Evolutionary conservation across 352 stramenopile genomes (phyloP).

Genomic region (Aphanomyces cochlioides): DNA sequence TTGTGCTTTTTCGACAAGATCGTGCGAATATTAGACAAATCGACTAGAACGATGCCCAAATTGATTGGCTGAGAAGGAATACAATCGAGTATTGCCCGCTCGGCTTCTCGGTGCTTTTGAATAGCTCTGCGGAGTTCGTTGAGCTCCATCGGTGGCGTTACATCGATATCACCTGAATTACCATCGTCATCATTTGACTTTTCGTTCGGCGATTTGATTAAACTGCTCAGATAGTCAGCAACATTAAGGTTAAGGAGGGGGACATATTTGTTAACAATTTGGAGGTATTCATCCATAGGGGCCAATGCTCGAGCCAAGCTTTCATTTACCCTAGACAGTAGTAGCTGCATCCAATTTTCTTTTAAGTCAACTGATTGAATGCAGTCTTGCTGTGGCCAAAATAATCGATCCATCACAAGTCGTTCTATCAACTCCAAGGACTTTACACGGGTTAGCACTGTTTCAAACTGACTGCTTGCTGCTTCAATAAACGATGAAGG

Average conservation of each 20-base stretch:
- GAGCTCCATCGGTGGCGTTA: constrained; percentile 60
- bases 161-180: constrained; percentile 40
- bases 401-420: constrained; percentile 93
- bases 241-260: constrained; percentile 90
- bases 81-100: constrained; percentile 60
- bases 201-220: constrained; percentile 34
- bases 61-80: constrained; percentile 66
- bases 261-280: constrained; percentile 80
- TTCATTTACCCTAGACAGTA: constrained; percentile 51
- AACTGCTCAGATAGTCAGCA: constrained; percentile 57
- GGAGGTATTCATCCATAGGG: constrained; percentile 73
- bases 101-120: constrained; percentile 56
- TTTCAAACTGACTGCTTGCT: constrained; percentile 75
- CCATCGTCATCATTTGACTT: constrained; percentile 34
- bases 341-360: constrained; percentile 50
- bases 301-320: constrained; percentile 45
- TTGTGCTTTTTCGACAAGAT: constrained; percentile 72
- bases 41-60: constrained; percentile 71
- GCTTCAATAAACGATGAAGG: constrained; percentile 63
- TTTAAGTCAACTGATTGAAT: constrained; percentile 78
- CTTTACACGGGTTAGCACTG: constrained; percentile 69
- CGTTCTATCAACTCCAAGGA: constrained; percentile 88
- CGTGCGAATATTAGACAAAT: constrained; percentile 75
- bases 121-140: constrained; percentile 69
- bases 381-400: constrained; percentile 91